These are phyloP conservation scores for Fusarium acutatum DNA, from an alignment of 2,329 filamentous ascomycete genomes.

Conservation along the genomic window DNA sequence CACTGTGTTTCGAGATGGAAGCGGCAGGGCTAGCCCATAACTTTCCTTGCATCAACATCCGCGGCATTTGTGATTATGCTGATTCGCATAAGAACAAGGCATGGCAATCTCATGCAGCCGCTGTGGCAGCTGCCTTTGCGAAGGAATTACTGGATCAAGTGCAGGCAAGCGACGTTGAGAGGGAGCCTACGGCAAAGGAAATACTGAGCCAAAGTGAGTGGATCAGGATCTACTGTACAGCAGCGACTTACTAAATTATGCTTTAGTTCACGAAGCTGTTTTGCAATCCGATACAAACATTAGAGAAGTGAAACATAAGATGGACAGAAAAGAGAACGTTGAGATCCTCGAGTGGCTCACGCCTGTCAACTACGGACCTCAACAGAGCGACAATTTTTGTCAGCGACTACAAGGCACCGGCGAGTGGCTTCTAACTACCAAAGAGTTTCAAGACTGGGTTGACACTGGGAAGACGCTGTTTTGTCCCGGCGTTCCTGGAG, in stretches of 20 bases:
- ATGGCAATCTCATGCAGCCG: neutral
- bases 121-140: neutral
- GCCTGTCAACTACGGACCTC: rapidly evolving
- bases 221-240: rapidly evolving
- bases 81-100: neutral
- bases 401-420: neutral
- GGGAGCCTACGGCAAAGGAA: rapidly evolving
- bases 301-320: neutral
- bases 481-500: neutral
- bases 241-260: rapidly evolving
- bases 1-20: neutral
- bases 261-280: neutral
- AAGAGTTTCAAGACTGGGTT: neutral
- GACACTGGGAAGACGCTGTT: rapidly evolving
- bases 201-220: neutral
- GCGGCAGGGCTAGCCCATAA: neutral
- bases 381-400: rapidly evolving
- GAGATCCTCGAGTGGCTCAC: neutral
- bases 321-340: rapidly evolving
- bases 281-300: rapidly evolving
- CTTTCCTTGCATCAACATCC: neutral
- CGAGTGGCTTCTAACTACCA: rapidly evolving
- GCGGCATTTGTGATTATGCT: neutral
- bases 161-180: neutral
- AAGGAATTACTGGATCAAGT: neutral